Evolutionary conservation across 2,329 filamentous ascomycete genomes (phyloP), one percentile per base, ranked within the genome.

Genomic region (Teratosphaeria gauchensis): DNA sequence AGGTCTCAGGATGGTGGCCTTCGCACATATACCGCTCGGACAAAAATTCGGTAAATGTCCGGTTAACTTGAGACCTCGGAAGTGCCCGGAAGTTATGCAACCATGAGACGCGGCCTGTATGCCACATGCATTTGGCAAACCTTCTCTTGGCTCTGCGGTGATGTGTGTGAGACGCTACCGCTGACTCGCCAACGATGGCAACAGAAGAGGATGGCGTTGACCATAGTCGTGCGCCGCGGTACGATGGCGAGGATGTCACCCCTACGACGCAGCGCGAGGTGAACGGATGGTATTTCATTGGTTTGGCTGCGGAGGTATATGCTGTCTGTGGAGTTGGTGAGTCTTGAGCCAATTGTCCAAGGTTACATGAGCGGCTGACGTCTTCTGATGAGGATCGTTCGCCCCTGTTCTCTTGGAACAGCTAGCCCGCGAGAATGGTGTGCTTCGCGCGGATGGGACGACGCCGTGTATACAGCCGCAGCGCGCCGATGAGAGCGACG

Each of bases 341-440:
- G 92, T 24, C 42, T 19, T 5, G 14, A 4, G 4, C 5, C 11
- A 1, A 42, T 11, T 42, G 14, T 16, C n/a, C 24, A 28, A 28
- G 24, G 4, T 28, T 28, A 28, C 24, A 28, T 28, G 24, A 28
- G 24, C 24, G 24, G 31, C 24, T 57, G 31, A 57, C 14, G 38
- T 9, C 9, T 19, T 8, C 5, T 35, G 42, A 9, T 28, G 28
- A 72, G 85, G 92, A 84, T 76, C 90, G 42, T 99, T 99, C 75
- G 92, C 99, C 62, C 94, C 94, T 30, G 95, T 99, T 61, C 88
- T 94, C 4, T 82, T 99, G 61, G 94, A 99, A 73, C 92, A 94
- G 64, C 84, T 99, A 56, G 92, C 94, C 12, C 84, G 94, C 68
- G 92, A 68, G 1, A 92, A 91, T 72, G 94, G 94, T 53, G 89